Evolutionary conservation across 192 early-diverging fungal genomes (phyloP).

Genomic region (Backusella parvicylindrica): DNA sequence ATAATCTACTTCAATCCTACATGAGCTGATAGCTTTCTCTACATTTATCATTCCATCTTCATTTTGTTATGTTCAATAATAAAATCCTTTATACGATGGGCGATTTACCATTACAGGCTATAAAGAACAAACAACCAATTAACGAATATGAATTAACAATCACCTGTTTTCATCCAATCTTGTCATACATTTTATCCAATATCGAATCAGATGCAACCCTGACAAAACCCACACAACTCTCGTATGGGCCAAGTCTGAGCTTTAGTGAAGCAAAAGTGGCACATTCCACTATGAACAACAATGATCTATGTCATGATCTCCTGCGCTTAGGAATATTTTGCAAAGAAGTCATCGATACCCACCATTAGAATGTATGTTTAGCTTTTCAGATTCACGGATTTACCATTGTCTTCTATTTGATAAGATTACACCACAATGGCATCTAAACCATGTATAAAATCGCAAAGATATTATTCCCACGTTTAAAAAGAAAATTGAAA

Average conservation of each 20-base stretch:
- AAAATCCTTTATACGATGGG: too few species aligned
- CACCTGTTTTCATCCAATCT: too few species aligned
- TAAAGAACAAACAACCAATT: constrained; percentile 12
- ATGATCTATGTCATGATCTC: constrained; percentile 6
- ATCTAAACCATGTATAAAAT: constrained; percentile 16
- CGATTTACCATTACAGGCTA: constrained; percentile 8
- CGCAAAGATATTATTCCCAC: constrained; percentile 5
- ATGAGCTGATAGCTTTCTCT: too few species aligned
- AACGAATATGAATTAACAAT: not conserved
- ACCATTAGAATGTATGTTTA: constrained; percentile 9
- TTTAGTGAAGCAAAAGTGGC: constrained; percentile 1
- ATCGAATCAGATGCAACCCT: constrained; percentile 7
- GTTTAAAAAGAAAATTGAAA: too few species aligned
- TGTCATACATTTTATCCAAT: not conserved
- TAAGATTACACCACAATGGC: not conserved
- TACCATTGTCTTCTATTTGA: constrained; percentile 15
- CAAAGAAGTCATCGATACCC: constrained; percentile 14
- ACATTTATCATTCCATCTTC: too few species aligned
- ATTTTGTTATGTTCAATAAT: too few species aligned
- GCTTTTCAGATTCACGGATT: constrained; percentile 9
- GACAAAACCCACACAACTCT: constrained; percentile 11
- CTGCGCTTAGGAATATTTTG: constrained; percentile 7
- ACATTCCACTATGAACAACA: constrained; percentile 7
- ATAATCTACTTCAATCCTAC: too few species aligned
- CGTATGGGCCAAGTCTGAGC: constrained; percentile 12